These are phyloP conservation scores for Erythrophleum fordii DNA, from an alignment of 306 rosid species.

Conservation along the genomic window DNA sequence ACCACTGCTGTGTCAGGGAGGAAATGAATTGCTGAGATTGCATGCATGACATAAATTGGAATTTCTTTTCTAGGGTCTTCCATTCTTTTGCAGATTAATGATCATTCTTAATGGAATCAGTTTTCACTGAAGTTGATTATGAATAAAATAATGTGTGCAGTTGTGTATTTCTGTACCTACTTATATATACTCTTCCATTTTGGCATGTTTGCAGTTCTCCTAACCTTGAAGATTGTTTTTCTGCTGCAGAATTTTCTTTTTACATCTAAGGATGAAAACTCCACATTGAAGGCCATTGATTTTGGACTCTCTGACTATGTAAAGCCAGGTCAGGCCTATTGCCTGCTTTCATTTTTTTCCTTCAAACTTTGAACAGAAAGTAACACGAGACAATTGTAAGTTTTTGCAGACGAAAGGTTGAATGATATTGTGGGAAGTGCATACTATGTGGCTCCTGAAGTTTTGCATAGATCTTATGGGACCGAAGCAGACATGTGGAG, in stretches of 20 bases:
- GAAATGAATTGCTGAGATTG: background rate
- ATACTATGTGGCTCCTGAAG: constrained; percentile 75
- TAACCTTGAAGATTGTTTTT: constrained; percentile 18
- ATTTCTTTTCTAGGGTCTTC: background rate
- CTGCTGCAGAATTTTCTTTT: constrained; percentile 65
- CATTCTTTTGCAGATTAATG: background rate
- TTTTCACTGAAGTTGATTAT: background rate
- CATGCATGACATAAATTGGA: background rate
- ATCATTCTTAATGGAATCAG: background rate
- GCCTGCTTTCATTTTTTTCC: constrained; percentile 10
- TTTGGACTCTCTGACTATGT: constrained; percentile 75
- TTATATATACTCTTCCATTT: background rate
- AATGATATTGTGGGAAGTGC: constrained; percentile 78
- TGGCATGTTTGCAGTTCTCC: constrained; percentile 18
- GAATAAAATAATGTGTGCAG: background rate
- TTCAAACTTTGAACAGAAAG: constrained; percentile 29
- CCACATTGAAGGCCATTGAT: constrained; percentile 62
- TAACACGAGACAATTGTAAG: background rate
- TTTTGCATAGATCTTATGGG: constrained; percentile 68
- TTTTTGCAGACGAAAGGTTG: constrained; percentile 65
- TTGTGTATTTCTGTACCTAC: background rate
- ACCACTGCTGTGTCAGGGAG: background rate
- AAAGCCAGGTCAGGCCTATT: constrained; percentile 58
- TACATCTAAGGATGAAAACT: constrained; percentile 55
- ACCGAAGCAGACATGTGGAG: constrained; percentile 81